Conservation (phyloP, 1,139 yeast genomes). For the Saccharomyces pastorianus region DNA sequence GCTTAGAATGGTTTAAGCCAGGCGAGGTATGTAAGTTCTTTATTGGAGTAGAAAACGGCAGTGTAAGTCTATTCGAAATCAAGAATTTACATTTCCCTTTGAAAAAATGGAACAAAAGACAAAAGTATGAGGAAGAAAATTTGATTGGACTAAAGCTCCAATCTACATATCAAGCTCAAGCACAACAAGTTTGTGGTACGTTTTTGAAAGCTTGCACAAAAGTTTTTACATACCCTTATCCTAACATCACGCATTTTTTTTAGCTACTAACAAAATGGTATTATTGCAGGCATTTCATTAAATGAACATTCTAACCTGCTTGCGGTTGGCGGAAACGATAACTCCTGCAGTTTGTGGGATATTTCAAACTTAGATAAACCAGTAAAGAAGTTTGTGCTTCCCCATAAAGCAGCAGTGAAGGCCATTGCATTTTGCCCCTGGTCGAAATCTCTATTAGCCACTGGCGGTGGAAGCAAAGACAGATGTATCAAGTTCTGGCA, state of each 20-base stretch:
- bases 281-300: slow-evolving; percentile 43
- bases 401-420: slow-evolving; percentile 73
- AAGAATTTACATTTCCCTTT: slow-evolving; percentile 5
- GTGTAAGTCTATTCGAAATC: slow-evolving; percentile 41
- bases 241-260: neutral
- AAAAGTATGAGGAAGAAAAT: neutral
- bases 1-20: slow-evolving; percentile 53
- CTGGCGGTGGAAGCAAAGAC: slow-evolving; percentile 80
- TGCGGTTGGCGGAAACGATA: slow-evolving; percentile 74
- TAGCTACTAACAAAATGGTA: neutral
- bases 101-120: neutral
- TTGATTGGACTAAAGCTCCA: neutral
- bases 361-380: slow-evolving; percentile 39
- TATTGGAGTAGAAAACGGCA: slow-evolving; percentile 70
- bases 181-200: slow-evolving; percentile 64
- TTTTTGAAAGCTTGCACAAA: neutral
- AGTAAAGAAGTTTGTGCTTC: slow-evolving; percentile 37
- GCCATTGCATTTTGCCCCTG: slow-evolving; percentile 78
- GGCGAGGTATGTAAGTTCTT: slow-evolving; percentile 34
- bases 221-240: neutral
- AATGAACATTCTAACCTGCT: slow-evolving; percentile 41
- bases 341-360: slow-evolving; percentile 62
- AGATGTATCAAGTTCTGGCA: slow-evolving; percentile 74
- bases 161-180: slow-evolving; percentile 41
- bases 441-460: slow-evolving; percentile 62